Base-by-base conservation (phyloP, 2,329 filamentous ascomycete species). In the Cytospora piceae region DNA sequence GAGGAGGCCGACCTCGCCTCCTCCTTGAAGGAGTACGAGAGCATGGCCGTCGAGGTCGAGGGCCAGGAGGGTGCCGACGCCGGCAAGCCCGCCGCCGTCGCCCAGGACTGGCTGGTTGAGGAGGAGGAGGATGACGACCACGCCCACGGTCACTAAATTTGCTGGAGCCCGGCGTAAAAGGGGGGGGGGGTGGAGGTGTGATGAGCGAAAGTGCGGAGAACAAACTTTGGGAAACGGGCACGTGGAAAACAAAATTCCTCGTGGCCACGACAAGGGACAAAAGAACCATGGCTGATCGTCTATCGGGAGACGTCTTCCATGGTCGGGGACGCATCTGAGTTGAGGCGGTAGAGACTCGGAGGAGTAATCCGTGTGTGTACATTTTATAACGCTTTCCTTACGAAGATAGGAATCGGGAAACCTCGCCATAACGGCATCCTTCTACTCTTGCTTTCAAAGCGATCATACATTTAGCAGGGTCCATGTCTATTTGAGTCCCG, bases 11-110 rank as follows among this genome's bases (percentile, higher is more conserved):
- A 97, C 81, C 91, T 99, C 70, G 93, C 94, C 77, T 90, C 87
- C 80, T 94, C 92, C 80, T 83, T 99, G 79, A 90, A 95, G 84
- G 90, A 93, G 78, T 99, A 99, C 87, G 94, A 98, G 87, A 87
- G 82, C 78, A 93, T 96, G 85, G 87, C 90, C 73, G 94, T 97
- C 72, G 95, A 99, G 82, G 90, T 98, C 71, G 94, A 98, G 85
- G 94, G 94, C 72, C 88, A 92, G 80, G 87, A 91, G 71, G 83
- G 85, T 72, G 79, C 81, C 68, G 85, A 85, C 70, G 84, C 87
- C 77, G 83, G 83, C 71, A 75, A 85, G 74, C 85, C 84, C 64
- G 82, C 86, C 65, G 84, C 89, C 68, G 81, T 80, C 67, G 78
- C 85, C 67, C 81, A 84, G 73, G 81, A 89, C 82, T 97, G 93